Evolutionary conservation across 2,329 filamentous ascomycete genomes (phyloP).

Genomic region (Aspergillaceae sp.): DNA sequence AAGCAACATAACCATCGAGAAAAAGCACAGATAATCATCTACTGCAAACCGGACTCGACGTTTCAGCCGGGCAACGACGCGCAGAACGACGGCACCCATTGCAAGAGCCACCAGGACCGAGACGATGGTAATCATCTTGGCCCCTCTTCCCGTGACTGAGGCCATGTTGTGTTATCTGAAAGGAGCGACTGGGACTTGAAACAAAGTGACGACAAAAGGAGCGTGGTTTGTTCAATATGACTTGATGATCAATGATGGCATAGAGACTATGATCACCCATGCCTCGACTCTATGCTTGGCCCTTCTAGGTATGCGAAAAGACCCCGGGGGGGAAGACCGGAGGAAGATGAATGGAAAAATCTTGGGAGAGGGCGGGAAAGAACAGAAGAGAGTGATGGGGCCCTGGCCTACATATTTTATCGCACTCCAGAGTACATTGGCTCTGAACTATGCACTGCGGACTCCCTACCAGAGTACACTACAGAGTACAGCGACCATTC

Average conservation of each 20-base stretch:
- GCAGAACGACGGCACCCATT: slow-evolving; percentile 17
- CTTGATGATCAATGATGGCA: neutral
- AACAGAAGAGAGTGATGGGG: neutral
- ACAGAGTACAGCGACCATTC: no score
- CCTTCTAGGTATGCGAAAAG: no score
- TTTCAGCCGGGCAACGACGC: slow-evolving; percentile 19
- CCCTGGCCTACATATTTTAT: neutral
- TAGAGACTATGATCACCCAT: no score
- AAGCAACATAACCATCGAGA: slow-evolving; percentile 18
- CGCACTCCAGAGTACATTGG: no score
- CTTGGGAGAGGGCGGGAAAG: slow-evolving; percentile 3
- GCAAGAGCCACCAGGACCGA: slow-evolving; percentile 21
- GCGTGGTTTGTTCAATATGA: neutral
- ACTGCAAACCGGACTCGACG: slow-evolving; percentile 21
- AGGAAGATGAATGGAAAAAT: slow-evolving; percentile 7
- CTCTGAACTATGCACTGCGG: no score
- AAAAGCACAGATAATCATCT: slow-evolving; percentile 25
- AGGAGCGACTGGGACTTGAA: neutral
- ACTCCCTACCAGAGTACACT: no score
- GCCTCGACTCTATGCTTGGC: no score
- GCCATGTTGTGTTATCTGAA: slow-evolving; percentile 10
- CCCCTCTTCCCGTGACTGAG: slow-evolving; percentile 16
- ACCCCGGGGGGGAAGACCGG: slow-evolving; percentile 1
- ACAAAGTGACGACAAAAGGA: neutral
- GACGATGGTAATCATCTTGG: slow-evolving; percentile 23